These are phyloP conservation scores for Meyerozyma smithsonii DNA, from an alignment of 1,139 yeast genomes.

Conservation along the genomic window DNA sequence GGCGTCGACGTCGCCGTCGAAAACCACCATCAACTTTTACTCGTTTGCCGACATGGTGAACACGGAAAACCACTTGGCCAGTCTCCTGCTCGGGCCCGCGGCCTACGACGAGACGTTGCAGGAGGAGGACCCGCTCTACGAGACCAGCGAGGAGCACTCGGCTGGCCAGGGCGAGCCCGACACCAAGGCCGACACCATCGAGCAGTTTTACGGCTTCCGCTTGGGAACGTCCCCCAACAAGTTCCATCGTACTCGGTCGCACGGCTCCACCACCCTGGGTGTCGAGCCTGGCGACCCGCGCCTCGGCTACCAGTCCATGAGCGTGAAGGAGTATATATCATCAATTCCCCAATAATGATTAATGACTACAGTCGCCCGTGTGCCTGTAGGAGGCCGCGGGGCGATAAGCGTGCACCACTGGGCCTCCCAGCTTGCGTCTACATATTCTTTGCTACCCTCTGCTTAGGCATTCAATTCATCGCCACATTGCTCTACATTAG, in stretches of 20 bases:
- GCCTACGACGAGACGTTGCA: background rate
- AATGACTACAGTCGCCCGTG: no score
- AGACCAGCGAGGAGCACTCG: background rate
- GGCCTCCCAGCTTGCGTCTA: no score
- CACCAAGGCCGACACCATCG: background rate
- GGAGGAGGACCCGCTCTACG: slow-evolving; percentile 1
- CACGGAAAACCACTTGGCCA: slow-evolving; percentile 11
- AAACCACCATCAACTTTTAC: slow-evolving; percentile 23
- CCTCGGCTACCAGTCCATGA: slow-evolving; percentile 1
- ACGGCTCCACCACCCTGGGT: slow-evolving; percentile 1
- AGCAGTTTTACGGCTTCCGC: background rate
- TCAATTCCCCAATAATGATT: background rate
- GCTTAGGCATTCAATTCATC: background rate
- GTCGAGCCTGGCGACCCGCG: background rate
- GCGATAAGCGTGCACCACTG: no score
- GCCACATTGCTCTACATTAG: no score
- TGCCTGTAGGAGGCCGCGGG: no score
- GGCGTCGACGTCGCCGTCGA: slow-evolving; percentile 5
- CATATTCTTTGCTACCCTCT: background rate
- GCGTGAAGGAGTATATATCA: slow-evolving; percentile 1
- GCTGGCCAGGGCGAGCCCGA: background rate
- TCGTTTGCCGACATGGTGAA: slow-evolving; percentile 30
- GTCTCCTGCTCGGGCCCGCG: background rate
- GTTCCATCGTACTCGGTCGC: background rate
- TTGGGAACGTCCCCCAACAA: slow-evolving; percentile 1